Base-by-base conservation (phyloP, 257 asterid genomes). In the Lithospermum erythrorhizon region DNA sequence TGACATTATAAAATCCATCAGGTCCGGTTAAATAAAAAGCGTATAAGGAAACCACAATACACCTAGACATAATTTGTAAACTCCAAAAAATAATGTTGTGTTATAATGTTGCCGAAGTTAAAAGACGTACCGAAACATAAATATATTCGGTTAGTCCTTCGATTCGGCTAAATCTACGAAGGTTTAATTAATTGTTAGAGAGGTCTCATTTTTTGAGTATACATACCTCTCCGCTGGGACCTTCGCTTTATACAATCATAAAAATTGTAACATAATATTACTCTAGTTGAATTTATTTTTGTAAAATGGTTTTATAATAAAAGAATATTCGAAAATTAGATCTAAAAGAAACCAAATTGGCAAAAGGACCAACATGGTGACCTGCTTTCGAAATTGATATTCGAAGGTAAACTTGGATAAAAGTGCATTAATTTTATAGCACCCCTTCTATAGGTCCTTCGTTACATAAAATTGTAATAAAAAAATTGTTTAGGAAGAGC, bases 341-440 rank as follows among this genome's bases (percentile, higher is more conserved):
- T 53, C 67, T 55, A 53, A n/a, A n/a, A n/a, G n/a, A n/a, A 66
- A 63, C 90, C 72, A 66, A 27, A 58, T 54, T 57, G 45, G 21
- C 19, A 51, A 1, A 2, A 6, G 23, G 21, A 58, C 78, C 82
- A 85, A 64, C 2, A 61, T 76, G 81, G 81, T 62, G 76, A 82
- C 71, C 81, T 64, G 73, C 47, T 22, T 77, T 79, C 24, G 61
- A 30, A 18, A 52, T 76, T 53, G 30, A 69, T 89, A 6, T 89
- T n/a, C 88, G 95, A 83, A 86, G 83, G 90, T 75, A 88, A 88
- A 88, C 96, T 88, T 88, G 94, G 78, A 78, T 69, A 74, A 77
- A 63, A 71, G 73, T 81, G 90, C 95, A 86, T 73, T 3, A 48
- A 48, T 18, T 4, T 19, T 17, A 16, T 21, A 10, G 87, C 96